These are phyloP conservation scores for Xylaria sp. DNA, from an alignment of 2,329 filamentous ascomycete genomes.

Conservation along the genomic window DNA sequence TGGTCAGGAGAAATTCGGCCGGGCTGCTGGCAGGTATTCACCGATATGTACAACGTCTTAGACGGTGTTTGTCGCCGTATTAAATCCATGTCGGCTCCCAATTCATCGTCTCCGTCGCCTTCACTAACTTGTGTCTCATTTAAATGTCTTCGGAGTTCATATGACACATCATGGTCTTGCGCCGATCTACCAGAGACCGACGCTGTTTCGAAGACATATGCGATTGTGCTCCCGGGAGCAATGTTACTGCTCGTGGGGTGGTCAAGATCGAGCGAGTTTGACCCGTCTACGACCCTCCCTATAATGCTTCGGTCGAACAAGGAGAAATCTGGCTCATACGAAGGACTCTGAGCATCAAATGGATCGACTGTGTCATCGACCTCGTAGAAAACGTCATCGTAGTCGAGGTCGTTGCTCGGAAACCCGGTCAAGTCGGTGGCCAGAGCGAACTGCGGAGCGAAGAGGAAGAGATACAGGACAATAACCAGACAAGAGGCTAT, in stretches of 20 bases:
- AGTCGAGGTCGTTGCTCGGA: conserved; percentile 40
- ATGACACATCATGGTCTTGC: conserved; percentile 33
- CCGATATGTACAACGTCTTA: conserved; percentile 77
- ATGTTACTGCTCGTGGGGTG: conserved; percentile 68
- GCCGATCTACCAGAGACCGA: conserved; percentile 58
- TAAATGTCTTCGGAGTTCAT: conserved; percentile 45
- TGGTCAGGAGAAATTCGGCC: conserved; percentile 60
- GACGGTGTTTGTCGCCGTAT: conserved; percentile 48
- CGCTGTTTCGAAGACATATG: conserved; percentile 71
- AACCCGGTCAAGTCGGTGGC: conserved; percentile 62
- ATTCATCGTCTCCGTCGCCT: conserved; percentile 37
- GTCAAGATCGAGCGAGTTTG: conserved; percentile 72
- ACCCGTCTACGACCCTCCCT: conserved; percentile 65
- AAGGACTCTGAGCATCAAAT: conserved; percentile 42
- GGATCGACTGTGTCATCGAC: conserved; percentile 33
- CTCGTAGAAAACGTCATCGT: conserved; percentile 39
- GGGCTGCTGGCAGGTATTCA: conserved; percentile 88
- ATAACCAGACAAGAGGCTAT: conserved; percentile 69
- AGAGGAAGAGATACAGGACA: conserved; percentile 69
- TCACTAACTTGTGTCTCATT: conserved; percentile 36
- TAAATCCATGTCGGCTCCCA: conserved; percentile 34
- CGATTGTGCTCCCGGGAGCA: conserved; percentile 67
- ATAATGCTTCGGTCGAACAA: conserved; percentile 71
- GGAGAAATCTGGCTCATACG: conserved; percentile 70
- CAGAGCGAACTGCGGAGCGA: conserved; percentile 68